These are phyloP conservation scores for Exophiala sp. DNA, from an alignment of 2,329 filamentous ascomycete genomes.

Conservation along the genomic window DNA sequence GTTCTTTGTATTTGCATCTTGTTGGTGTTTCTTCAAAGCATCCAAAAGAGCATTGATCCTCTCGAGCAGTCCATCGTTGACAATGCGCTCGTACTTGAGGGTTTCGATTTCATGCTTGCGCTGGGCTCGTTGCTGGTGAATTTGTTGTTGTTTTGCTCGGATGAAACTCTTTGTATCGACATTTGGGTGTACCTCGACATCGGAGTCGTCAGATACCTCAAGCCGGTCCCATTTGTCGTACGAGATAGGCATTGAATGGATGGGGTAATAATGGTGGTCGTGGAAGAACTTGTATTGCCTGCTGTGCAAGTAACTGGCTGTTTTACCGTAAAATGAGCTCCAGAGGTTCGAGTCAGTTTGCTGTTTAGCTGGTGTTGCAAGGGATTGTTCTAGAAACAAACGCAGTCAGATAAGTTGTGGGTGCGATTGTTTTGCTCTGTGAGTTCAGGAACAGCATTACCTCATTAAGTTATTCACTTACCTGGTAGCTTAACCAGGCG, in stretches of 20 bases:
- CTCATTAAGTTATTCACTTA: not conserved
- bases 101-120: conserved; percentile 86
- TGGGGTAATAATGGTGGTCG: not conserved
- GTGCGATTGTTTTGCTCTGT: not conserved
- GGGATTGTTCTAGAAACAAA: conserved; percentile 12
- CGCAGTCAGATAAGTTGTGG: not conserved
- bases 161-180: conserved; percentile 99
- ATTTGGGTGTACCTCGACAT: conserved; percentile 97
- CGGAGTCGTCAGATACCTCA: conserved; percentile 96
- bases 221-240: conserved; percentile 71
- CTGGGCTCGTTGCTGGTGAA: conserved; percentile 83
- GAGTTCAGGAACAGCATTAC: not conserved
- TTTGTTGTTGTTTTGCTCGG: conserved; percentile 94
- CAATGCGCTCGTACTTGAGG: conserved; percentile 79
- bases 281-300: too few relatives aligned
- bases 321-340: too few relatives aligned
- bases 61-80: conserved; percentile 85
- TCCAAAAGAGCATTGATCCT: conserved; percentile 77
- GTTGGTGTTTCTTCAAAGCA: conserved; percentile 70
- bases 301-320: too few relatives aligned
- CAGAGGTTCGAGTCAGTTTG: not conserved
- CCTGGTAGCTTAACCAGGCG: not conserved
- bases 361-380: not conserved
- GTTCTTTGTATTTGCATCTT: conserved; percentile 60
- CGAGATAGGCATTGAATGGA: conserved; percentile 54